Evolutionary conservation across 2,329 filamentous ascomycete species (phyloP).

Genomic region (Graphium sp.): DNA sequence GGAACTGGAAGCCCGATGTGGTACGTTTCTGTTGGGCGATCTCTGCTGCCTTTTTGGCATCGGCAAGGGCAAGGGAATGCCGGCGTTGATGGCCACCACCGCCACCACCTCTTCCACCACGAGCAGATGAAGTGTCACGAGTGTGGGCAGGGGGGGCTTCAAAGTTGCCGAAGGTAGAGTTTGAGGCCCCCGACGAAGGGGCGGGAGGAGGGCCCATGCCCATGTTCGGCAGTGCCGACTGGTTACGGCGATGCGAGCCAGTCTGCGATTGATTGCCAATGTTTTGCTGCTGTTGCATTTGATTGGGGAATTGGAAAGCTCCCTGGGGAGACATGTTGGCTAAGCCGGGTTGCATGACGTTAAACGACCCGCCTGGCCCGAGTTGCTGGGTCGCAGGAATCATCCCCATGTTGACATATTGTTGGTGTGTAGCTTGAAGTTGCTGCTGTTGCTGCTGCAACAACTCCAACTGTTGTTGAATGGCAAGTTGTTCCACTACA

Average conservation of each 20-base stretch:
- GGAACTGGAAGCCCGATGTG: slow-evolving; percentile 88
- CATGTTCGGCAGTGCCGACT: slow-evolving; percentile 89
- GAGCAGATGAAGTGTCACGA: slow-evolving; percentile 47
- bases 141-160: slow-evolving; percentile 41
- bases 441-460: slow-evolving; percentile 97
- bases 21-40: slow-evolving; percentile 93
- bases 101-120: slow-evolving; percentile 57
- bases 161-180: slow-evolving; percentile 63
- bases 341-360: slow-evolving; percentile 66
- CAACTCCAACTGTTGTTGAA: slow-evolving; percentile 95
- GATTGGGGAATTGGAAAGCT: slow-evolving; percentile 78
- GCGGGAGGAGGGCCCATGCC: slow-evolving; percentile 77
- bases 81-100: slow-evolving; percentile 76
- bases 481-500: slow-evolving; percentile 88
- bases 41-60: slow-evolving; percentile 96
- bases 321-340: slow-evolving; percentile 62
- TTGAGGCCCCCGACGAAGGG: slow-evolving; percentile 79
- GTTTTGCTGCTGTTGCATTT: slow-evolving; percentile 51
- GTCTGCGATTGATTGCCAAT: slow-evolving; percentile 62
- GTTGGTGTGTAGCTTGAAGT: slow-evolving; percentile 89
- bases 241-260: slow-evolving; percentile 86
- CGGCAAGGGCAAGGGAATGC: slow-evolving; percentile 84
- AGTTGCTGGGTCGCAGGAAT: slow-evolving; percentile 68
- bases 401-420: slow-evolving; percentile 96
- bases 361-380: slow-evolving; percentile 53